Base-by-base conservation (phyloP, 192 early-diverging fungal species). In the Coemansia sp. region DNA sequence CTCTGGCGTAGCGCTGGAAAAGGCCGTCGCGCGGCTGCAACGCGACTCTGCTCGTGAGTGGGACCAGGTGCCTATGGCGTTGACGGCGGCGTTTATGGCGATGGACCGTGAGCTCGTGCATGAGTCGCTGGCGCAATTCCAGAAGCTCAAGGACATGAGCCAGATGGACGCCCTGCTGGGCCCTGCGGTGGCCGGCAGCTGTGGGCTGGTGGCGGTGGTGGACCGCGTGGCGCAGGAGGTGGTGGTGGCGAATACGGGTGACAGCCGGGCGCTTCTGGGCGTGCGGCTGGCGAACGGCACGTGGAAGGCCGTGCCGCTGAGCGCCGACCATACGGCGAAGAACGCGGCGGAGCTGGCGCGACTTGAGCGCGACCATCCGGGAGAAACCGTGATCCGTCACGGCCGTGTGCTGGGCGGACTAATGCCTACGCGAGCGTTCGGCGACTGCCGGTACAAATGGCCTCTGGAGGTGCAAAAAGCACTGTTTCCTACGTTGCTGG, bases 391-490 rank as follows among this genome's bases (percentile, higher is more conserved):
- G 22, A 69, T 85, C 11, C 53, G 38, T 12, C 49, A 70, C 2
- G 82, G 89, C 18, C 72, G 91, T 33, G 78, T 93, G 11, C 67
- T 87, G 43, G 86, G 85, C n/a, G 54, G 40, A 3, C 57, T 80
- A 56, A 80, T 73, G 55, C 77, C 79, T 24, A 78, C 80, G 22
- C 66, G 81, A 6, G 80, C 82, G n/a, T 89, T 89, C 74, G 89
- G 89, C 17, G 86, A 87, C 61, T 81, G 71, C 40, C 67, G 68
- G 14, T 91, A 85, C 74, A 87, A 90, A 73, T 88, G 89, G 89
- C 63, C 86, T 39, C 27, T 77, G 19, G 73, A 81, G 52, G 57
- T 69, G 33, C 80, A 84, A 64, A 83, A 87, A 52, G 73, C 64
- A 17, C 41, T 77, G 41, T 77, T 77, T 55, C 73, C 73, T 4